Percentiles rank a stretch among this genome's conserved stretches.
Evolutionary conservation across 225 moss, liverwort and hornwort species (phyloP).

Genomic region (Takakia lepidozioides): DNA sequence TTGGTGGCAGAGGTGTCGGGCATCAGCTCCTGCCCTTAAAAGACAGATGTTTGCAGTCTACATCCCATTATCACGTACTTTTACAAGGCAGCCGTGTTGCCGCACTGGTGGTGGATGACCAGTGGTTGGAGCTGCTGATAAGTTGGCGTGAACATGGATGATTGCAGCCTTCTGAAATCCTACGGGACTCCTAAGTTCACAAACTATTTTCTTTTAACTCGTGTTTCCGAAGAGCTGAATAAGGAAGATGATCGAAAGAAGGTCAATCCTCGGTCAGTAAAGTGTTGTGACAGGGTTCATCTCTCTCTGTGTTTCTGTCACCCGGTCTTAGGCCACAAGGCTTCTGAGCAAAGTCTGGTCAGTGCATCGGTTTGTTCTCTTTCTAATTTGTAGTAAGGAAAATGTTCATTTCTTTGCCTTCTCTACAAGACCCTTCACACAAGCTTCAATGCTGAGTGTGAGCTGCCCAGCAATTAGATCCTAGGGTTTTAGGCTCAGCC

Average conservation of each 20-base stretch:
- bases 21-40: no score
- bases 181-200: conserved; percentile 71
- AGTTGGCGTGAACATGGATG: neutral
- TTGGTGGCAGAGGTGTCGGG: no score
- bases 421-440: no score
- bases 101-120: neutral
- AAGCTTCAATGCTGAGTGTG: no score
- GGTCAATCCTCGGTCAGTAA: no score
- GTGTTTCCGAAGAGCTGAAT: conserved; percentile 57
- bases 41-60: no score
- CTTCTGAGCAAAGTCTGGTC: no score
- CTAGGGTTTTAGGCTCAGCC: no score
- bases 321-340: no score
- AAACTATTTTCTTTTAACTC: conserved; percentile 65
- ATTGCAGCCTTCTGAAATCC: conserved; percentile 59
- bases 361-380: neutral
- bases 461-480: no score
- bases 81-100: no score
- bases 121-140: neutral
- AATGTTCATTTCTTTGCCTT: neutral
- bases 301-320: neutral
- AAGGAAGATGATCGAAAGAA: conserved; percentile 29
- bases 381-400: neutral
- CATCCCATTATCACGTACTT: no score
- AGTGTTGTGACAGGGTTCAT: neutral